phyloP scores from a whole-genome alignment of 108 stramenopile genomes.

The Mayamaea pseudoterrestris region DNA sequence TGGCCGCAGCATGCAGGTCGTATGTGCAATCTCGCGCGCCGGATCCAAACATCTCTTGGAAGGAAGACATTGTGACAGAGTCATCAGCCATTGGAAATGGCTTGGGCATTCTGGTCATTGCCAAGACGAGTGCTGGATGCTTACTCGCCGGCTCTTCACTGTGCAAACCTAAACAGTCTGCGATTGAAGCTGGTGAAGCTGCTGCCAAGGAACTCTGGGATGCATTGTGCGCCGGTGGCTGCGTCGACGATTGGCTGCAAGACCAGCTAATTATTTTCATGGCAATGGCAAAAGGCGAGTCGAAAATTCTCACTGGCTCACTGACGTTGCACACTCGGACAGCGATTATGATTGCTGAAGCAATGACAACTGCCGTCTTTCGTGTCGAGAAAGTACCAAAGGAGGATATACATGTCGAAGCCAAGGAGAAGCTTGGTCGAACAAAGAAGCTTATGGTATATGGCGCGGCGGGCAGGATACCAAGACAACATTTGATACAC shows the following conservation, averaged over 20 bases:
- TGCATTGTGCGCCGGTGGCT: conserved; percentile 34
- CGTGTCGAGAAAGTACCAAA: neutral
- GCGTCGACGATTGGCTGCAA: conserved; percentile 55
- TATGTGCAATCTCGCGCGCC: conserved; percentile 9
- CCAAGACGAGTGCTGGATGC: conserved; percentile 33
- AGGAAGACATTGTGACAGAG: conserved; percentile 22
- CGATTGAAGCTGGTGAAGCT: conserved; percentile 17
- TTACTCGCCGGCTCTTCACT: conserved; percentile 32
- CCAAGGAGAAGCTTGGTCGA: neutral
- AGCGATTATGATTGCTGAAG: conserved; percentile 44
- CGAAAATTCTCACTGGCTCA: conserved; percentile 37
- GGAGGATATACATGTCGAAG: neutral
- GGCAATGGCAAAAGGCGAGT: conserved; percentile 48
- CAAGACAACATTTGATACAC: neutral
- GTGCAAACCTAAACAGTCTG: conserved; percentile 24
- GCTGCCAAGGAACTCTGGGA: conserved; percentile 37
- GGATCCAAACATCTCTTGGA: conserved; percentile 2
- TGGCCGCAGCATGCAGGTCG: conserved; percentile 27
- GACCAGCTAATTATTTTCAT: conserved; percentile 62
- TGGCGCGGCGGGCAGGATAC: neutral
- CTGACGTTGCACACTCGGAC: conserved; percentile 55
- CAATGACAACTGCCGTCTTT: conserved; percentile 5
- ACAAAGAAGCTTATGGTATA: no score
- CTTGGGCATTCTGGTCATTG: conserved; percentile 43
- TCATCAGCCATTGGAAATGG: conserved; percentile 28